Conservation (phyloP, 768 basidiomycete species). For the Chalciporus sphaerocephalus region DNA sequence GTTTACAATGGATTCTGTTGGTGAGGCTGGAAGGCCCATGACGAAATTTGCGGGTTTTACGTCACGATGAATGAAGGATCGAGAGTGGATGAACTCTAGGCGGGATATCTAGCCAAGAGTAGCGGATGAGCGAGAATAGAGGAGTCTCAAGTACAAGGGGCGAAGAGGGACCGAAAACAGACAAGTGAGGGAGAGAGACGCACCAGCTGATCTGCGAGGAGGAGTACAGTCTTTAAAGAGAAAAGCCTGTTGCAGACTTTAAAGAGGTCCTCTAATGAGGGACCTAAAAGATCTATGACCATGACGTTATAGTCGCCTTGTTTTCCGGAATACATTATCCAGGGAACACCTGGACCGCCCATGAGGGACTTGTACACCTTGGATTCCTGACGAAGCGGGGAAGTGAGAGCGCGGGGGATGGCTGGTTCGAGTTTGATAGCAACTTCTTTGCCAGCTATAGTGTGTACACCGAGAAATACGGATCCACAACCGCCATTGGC, state of each 20-base stretch:
- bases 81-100: slow-evolving; percentile 94
- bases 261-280: slow-evolving; percentile 82
- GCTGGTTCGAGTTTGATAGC: slow-evolving; percentile 81
- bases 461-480: slow-evolving; percentile 75
- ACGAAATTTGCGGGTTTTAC: slow-evolving; percentile 99
- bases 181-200: slow-evolving; percentile 28
- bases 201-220: slow-evolving; percentile 93
- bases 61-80: slow-evolving; percentile 92
- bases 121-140: slow-evolving; percentile 20
- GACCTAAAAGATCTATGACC: slow-evolving; percentile 94
- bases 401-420: slow-evolving; percentile 38
- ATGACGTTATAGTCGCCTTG: slow-evolving; percentile 96
- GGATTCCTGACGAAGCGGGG: slow-evolving; percentile 81
- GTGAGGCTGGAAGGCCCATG: slow-evolving; percentile 69
- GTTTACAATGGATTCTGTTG: slow-evolving; percentile 71
- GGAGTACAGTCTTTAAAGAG: slow-evolving; percentile 87
- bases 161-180: not conserved
- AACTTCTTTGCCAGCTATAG: slow-evolving; percentile 77
- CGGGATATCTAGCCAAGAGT: slow-evolving; percentile 69
- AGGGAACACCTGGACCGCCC: slow-evolving; percentile 85
- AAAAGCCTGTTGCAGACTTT: slow-evolving; percentile 90
- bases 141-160: slow-evolving; percentile 9
- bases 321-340: slow-evolving; percentile 88
- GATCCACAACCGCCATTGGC: slow-evolving; percentile 79
- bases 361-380: slow-evolving; percentile 90